Percentiles rank a stretch among this genome's conserved stretches.
phyloP scores from a whole-genome alignment of 768 basidiomycete genomes.

The Imleria badia region DNA sequence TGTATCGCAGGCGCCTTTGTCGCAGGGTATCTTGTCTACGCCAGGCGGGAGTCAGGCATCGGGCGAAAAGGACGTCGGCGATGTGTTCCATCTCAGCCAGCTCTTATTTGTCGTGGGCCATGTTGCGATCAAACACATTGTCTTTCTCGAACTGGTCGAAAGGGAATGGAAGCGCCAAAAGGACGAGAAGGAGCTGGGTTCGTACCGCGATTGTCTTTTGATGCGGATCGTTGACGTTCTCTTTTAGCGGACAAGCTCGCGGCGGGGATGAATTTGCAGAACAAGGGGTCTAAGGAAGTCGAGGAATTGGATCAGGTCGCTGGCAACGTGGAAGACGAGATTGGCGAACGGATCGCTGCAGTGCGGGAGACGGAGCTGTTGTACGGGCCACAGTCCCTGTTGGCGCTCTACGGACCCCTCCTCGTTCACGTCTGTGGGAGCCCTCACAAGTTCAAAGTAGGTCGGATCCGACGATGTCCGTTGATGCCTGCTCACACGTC shows the following conservation, averaged over 20 bases:
- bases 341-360: conserved; percentile 84
- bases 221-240: background rate
- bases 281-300: conserved; percentile 50
- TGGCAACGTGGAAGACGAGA: conserved; percentile 97
- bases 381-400: conserved; percentile 76
- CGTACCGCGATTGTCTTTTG: conserved; percentile 19
- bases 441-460: conserved; percentile 87
- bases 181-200: conserved; percentile 81
- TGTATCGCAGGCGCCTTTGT: conserved; percentile 18
- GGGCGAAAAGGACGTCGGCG: conserved; percentile 58
- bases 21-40: conserved; percentile 15
- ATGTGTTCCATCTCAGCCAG: conserved; percentile 88
- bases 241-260: conserved; percentile 61
- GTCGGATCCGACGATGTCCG: background rate
- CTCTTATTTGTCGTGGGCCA: conserved; percentile 96
- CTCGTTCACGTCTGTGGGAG: conserved; percentile 88
- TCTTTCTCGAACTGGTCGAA: conserved; percentile 93
- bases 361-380: conserved; percentile 87
- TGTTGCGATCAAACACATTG: conserved; percentile 96
- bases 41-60: conserved; percentile 8
- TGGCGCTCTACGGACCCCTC: conserved; percentile 87
- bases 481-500: conserved; percentile 6
- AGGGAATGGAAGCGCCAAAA: conserved; percentile 96
- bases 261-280: conserved; percentile 35
- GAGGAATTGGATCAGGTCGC: conserved; percentile 97